phyloP scores from a whole-genome alignment of 2,329 filamentous ascomycete genomes.

The Penicillium sp. region DNA sequence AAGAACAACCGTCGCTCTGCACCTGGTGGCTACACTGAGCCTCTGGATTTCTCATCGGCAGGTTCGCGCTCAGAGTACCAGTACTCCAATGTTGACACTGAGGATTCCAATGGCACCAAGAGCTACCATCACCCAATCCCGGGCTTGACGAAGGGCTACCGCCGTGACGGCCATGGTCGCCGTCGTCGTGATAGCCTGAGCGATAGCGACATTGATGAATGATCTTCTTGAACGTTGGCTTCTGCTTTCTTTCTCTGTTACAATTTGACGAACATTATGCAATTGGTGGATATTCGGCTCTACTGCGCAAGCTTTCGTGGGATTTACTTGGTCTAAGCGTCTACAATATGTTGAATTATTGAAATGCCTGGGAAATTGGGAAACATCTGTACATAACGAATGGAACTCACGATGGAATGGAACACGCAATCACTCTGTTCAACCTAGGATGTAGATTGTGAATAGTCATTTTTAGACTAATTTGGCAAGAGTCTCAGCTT shows the following conservation, averaged over 20 bases:
- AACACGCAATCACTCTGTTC: neutral
- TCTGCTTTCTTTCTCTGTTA: neutral
- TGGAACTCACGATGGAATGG: neutral
- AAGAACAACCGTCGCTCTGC: slow-evolving; percentile 39
- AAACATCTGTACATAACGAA: slow-evolving; percentile 4
- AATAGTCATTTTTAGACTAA: too few species aligned
- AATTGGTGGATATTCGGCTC: neutral
- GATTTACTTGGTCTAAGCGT: neutral
- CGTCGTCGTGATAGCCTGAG: slow-evolving; percentile 55
- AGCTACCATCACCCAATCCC: slow-evolving; percentile 60
- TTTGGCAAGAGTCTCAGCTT: too few species aligned
- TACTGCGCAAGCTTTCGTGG: neutral
- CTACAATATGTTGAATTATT: neutral
- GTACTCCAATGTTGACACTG: slow-evolving; percentile 44
- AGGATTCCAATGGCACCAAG: slow-evolving; percentile 51
- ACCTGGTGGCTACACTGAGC: slow-evolving; percentile 46
- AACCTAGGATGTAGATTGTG: neutral
- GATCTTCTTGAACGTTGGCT: neutral
- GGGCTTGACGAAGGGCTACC: slow-evolving; percentile 50
- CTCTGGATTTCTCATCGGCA: slow-evolving; percentile 45
- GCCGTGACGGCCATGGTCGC: slow-evolving; percentile 30
- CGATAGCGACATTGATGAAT: slow-evolving; percentile 51
- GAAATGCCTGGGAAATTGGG: slow-evolving; percentile 1
- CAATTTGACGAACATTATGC: neutral
- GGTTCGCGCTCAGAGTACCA: slow-evolving; percentile 42